Evolutionary conservation across 2,329 filamentous ascomycete species (phyloP).

Genomic region (Rhexocercosporidium sp.): DNA sequence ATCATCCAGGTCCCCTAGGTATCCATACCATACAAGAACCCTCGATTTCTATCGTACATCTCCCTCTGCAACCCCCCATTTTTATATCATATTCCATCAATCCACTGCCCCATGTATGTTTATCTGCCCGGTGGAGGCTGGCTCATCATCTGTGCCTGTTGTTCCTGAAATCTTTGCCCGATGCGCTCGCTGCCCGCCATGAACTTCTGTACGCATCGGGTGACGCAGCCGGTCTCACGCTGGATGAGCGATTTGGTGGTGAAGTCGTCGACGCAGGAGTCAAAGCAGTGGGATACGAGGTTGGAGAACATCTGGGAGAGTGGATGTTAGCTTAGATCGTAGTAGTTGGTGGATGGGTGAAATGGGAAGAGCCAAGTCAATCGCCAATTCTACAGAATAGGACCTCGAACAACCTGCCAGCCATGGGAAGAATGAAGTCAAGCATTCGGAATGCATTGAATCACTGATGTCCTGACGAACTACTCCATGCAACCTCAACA

Average conservation of each 20-base stretch:
- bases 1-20: slow-evolving; percentile 12
- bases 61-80: neutral
- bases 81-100: neutral
- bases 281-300: slow-evolving; percentile 89
- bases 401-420: neutral
- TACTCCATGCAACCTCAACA: neutral
- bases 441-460: neutral
- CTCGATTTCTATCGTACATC: slow-evolving; percentile 20
- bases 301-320: slow-evolving; percentile 60
- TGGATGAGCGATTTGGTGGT: slow-evolving; percentile 91
- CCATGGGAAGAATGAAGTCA: neutral
- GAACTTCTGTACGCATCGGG: slow-evolving; percentile 95
- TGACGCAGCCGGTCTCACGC: slow-evolving; percentile 89
- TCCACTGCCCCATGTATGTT: neutral
- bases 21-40: slow-evolving; percentile 20
- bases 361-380: neutral
- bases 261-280: slow-evolving; percentile 97
- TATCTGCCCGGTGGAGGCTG: slow-evolving; percentile 40
- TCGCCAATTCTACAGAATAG: neutral
- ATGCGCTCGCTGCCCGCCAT: slow-evolving; percentile 90
- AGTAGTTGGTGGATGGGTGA: neutral
- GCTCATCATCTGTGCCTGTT: slow-evolving; percentile 63
- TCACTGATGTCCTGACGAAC: neutral
- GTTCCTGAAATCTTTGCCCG: slow-evolving; percentile 84
- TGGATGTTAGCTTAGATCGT: slow-evolving; percentile 21